Evolutionary conservation across 371 early-diverging fungal species (phyloP).

Genomic region (Mortierella sp.): DNA sequence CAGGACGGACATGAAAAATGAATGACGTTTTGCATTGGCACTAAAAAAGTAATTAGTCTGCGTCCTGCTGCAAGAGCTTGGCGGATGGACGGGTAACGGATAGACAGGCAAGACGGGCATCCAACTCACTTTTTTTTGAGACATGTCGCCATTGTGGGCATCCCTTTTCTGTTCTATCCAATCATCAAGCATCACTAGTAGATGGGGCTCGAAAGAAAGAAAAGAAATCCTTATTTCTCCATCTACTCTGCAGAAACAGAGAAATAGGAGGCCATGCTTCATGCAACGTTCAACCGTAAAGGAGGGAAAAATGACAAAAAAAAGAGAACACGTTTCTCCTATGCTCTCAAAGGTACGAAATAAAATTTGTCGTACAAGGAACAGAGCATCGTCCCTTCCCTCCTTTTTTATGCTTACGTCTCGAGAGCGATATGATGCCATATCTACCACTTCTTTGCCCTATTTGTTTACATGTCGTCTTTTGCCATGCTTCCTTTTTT

Average conservation of each 20-base stretch:
- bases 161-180: neutral
- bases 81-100: neutral
- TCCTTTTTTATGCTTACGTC: neutral
- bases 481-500: neutral
- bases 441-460: constrained; percentile 9
- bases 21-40: neutral
- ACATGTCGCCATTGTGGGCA: neutral
- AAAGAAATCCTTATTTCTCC: neutral
- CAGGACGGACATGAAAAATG: neutral
- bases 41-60: neutral
- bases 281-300: neutral
- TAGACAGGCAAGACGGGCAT: neutral
- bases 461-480: neutral
- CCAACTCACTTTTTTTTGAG: neutral
- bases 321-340: neutral
- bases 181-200: neutral
- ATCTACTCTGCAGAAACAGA: neutral
- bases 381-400: neutral
- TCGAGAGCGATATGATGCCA: constrained; percentile 7
- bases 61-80: neutral
- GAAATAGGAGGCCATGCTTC: neutral
- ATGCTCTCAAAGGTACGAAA: neutral
- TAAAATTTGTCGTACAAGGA: neutral
- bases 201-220: neutral
- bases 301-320: neutral